Evolutionary conservation across 192 early-diverging fungal genomes (phyloP).

Genomic region (Backusella mclennaniae): DNA sequence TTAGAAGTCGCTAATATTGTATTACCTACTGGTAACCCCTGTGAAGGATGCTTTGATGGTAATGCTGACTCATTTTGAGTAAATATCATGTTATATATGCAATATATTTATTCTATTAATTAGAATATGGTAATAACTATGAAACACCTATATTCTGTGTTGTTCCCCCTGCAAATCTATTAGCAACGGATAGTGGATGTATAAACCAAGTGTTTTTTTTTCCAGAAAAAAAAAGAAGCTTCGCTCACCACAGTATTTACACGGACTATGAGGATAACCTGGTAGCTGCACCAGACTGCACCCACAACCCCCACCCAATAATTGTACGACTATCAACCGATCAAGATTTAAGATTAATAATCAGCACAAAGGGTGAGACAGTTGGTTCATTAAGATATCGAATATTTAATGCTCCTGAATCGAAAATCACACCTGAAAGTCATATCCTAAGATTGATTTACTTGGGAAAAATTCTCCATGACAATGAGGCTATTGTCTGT

Average conservation of each 20-base stretch:
- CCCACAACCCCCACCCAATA: conserved; percentile 3
- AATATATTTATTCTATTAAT: neutral
- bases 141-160: conserved; percentile 67
- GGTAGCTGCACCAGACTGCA: neutral
- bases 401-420: conserved; percentile 21
- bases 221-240: neutral
- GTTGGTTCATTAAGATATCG: conserved; percentile 30
- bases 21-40: conserved; percentile 66
- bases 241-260: neutral
- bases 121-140: conserved; percentile 67
- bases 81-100: neutral
- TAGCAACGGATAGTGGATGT: neutral
- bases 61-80: neutral
- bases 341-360: conserved; percentile 20
- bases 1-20: conserved; percentile 64
- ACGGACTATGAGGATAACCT: neutral
- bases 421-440: conserved; percentile 12
- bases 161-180: conserved; percentile 54
- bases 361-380: conserved; percentile 22
- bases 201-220: neutral
- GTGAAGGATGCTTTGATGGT: conserved; percentile 79
- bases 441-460: conserved; percentile 45
- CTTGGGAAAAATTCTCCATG: conserved; percentile 45
- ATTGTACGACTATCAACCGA: conserved; percentile 37
- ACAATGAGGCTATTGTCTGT: conserved; percentile 12